Evolutionary conservation across 345 rosid species (phyloP), one percentile per base, ranked within the genome.

Genomic region (Camelina laxa): DNA sequence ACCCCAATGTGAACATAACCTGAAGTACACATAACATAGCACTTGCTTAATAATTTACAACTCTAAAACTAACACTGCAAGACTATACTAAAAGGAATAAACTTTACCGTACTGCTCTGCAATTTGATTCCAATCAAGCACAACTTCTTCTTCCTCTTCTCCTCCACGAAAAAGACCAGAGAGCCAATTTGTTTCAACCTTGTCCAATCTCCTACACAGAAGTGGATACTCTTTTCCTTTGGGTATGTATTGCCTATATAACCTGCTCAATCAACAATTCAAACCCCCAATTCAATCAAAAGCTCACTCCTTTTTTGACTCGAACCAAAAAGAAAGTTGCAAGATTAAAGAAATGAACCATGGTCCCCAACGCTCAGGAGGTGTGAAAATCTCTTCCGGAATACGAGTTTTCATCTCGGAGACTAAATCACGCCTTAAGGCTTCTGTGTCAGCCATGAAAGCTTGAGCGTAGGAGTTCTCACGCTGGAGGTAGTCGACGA

Each of bases 81-180:
- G 31, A 60, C 7, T 54, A 1, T 19, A 16, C 16, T 5, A 30
- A 30, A 30, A 60, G 59, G 24, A 72, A 71, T 62, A 42, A 82
- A 65, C 82, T 42, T 42, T 72, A 80, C 98, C 98, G 67, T 81
- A 71, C 63, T 82, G 89, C 70, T 91, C 87, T 36, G 98, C 97
- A 70, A 88, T 76, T 69, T 86, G 81, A 72, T 93, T 93, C 98
- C 98, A 93, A 72, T 93, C 97, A 36, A 93, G 96, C 65, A 91
- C 80, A 83, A 86, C 77, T 80, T 93, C 87, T 83, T 93, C 97
- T 74, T 50, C 77, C 61, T 13, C 60, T 4, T 74, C 76, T 42
- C 58, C 79, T 60, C 67, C 44, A 75, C 22, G 4, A 47, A 83
- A 76, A 70, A 86, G 31, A 61, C 72, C 73, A 42, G 82, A 72